Evolutionary conservation across 148 eudicot genomes (phyloP), one percentile per base, ranked within the genome.

Genomic region (Rhododendron molle): DNA sequence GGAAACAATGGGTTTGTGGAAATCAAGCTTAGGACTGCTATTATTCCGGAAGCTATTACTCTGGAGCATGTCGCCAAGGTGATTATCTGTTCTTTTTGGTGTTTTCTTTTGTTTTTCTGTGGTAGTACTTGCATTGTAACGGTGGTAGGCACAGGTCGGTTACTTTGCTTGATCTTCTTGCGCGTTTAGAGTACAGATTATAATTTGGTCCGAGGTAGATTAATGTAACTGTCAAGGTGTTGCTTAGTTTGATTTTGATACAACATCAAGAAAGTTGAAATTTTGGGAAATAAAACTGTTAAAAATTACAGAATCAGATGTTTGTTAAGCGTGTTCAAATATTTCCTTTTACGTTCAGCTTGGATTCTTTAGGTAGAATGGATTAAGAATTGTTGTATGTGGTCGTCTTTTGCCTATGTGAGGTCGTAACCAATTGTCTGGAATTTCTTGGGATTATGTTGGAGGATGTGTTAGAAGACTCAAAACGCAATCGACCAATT

Each of bases 1-100:
- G 98, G 99, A 52, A 89, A 89, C 80, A 87, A 83, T 88, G 99
- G 99, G 21, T 97, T 92, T 92, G 95, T 95, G 83, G 81, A 86
- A 67, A 90, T 97, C 38, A 90, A 84, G 88, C 92, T 97, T 44
- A 89, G 96, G 89, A 89, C 93, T 9, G 96, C 95, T 34, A 93
- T 97, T 81, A 85, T 94, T 83, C 98, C 98, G 0, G 96, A 95
- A 87, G 96, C 98, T 18, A 54, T 97, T 32, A 97, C 98, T 1
- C 84, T 97, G 72, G 98, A 97, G 83, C 99, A 97, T 90, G 98
- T 97, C 87, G 90, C 94, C 23, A 85, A 94, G 98, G 98, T 97
- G 87, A 83, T 43, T 36, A 13, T 82, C 80, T 71, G 83, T 65
- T 85, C 56, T 1, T 23, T 85, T 11, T 36, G 28, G 67, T 28